These are phyloP conservation scores for Camellia japonica DNA, from an alignment of 148 eudicot species.

Conservation along the genomic window DNA sequence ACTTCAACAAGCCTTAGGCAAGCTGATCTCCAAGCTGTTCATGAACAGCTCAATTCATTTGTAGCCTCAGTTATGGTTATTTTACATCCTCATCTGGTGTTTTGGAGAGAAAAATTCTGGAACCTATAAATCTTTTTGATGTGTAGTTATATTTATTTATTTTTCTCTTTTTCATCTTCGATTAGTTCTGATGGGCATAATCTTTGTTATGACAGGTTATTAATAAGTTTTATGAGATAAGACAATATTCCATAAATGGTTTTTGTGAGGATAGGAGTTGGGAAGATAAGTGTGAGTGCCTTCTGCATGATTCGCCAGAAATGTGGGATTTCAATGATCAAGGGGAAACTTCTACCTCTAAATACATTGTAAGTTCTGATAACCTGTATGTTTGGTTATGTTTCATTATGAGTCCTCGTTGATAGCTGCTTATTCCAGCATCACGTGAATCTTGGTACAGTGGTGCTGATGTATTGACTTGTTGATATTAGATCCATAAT, in stretches of 20 bases:
- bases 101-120: background rate
- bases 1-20: background rate
- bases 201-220: slow-evolving; percentile 45
- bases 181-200: slow-evolving; percentile 10
- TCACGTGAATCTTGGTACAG: background rate
- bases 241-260: slow-evolving; percentile 39
- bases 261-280: slow-evolving; percentile 31
- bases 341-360: slow-evolving; percentile 61
- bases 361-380: slow-evolving; percentile 65
- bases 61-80: slow-evolving; percentile 3
- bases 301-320: slow-evolving; percentile 62
- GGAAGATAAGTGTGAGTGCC: slow-evolving; percentile 65
- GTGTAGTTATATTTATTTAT: background rate
- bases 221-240: slow-evolving; percentile 67
- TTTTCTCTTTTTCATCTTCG: background rate
- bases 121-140: background rate
- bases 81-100: background rate
- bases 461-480: slow-evolving; percentile 9
- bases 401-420: background rate
- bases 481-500: background rate
- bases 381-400: background rate
- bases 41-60: background rate
- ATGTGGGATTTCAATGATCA: slow-evolving; percentile 70
- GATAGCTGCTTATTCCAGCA: slow-evolving; percentile 2
- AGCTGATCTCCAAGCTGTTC: background rate